Evolutionary conservation across 345 rosid species (phyloP).

Genomic region (Syzygium aqueum): DNA sequence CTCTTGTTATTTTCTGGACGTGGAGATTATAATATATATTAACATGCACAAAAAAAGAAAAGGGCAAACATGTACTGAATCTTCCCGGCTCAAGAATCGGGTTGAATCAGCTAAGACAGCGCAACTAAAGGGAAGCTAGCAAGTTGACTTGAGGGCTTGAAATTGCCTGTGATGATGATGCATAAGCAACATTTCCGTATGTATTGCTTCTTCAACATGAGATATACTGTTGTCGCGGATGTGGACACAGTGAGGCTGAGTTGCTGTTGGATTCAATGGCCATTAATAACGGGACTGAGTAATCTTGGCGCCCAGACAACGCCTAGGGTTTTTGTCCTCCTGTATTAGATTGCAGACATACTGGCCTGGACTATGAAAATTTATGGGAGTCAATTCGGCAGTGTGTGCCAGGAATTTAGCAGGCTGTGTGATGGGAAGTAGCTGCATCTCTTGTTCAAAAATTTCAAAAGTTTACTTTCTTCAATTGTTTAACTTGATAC

Average conservation of each 20-base stretch:
- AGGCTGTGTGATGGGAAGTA: neutral
- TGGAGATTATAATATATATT: neutral
- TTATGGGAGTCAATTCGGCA: neutral
- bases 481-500: neutral
- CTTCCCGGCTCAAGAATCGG: neutral
- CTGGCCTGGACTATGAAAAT: neutral
- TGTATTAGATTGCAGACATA: neutral
- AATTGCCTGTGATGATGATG: neutral
- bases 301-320: slow-evolving; percentile 14
- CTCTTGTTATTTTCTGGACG: neutral
- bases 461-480: neutral
- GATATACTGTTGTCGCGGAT: neutral
- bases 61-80: neutral
- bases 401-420: neutral
- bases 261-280: slow-evolving; percentile 10
- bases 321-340: slow-evolving; percentile 1
- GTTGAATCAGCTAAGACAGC: neutral
- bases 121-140: neutral
- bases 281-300: slow-evolving; percentile 1
- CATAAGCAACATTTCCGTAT: neutral
- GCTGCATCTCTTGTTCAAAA: neutral
- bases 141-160: neutral
- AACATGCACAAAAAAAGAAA: neutral
- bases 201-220: neutral
- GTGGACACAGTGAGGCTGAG: neutral